A percentile compares a stretch with the other conserved stretches of the same genome.
Evolutionary conservation across 345 rosid species (phyloP).

Genomic region (Balakata baccata): DNA sequence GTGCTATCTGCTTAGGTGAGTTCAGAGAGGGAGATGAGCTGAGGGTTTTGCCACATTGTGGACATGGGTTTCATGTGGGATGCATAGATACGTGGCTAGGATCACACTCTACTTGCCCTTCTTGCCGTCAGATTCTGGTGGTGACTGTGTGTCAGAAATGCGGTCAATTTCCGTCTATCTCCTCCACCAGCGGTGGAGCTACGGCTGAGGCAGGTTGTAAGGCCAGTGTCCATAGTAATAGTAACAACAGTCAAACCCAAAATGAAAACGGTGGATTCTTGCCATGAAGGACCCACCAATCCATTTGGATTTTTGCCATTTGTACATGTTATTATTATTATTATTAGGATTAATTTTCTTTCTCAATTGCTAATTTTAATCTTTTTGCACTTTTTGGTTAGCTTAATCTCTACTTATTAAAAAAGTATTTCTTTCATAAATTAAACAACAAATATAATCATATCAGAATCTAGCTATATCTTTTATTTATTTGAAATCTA

Average conservation of each 20-base stretch:
- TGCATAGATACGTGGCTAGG: constrained; percentile 67
- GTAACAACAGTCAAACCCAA: neutral
- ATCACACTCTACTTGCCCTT: constrained; percentile 70
- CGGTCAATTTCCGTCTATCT: constrained; percentile 30
- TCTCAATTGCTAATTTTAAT: too few species aligned
- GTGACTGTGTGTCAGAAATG: constrained; percentile 37
- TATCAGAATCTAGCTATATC: too few species aligned
- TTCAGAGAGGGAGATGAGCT: constrained; percentile 60
- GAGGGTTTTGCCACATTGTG: constrained; percentile 54
- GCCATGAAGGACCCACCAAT: constrained; percentile 20
- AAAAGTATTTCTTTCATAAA: too few species aligned
- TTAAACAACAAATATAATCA: too few species aligned
- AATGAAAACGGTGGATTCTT: constrained; percentile 24
- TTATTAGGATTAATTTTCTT: too few species aligned
- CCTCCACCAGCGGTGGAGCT: constrained; percentile 4
- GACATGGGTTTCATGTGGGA: constrained; percentile 70
- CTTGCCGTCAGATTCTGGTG: constrained; percentile 57
- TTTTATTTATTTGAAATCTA: too few species aligned
- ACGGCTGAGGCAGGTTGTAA: constrained; percentile 16
- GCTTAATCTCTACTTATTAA: too few species aligned
- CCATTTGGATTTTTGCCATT: neutral
- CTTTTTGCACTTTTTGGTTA: too few species aligned
- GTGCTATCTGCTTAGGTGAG: constrained; percentile 73
- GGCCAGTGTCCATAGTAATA: constrained; percentile 2
- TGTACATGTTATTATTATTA: too few species aligned